A percentile compares a stretch with the other conserved stretches of the same genome.
Conservation (phyloP, 2,329 filamentous ascomycete genomes). For the Penicillium sp. region DNA sequence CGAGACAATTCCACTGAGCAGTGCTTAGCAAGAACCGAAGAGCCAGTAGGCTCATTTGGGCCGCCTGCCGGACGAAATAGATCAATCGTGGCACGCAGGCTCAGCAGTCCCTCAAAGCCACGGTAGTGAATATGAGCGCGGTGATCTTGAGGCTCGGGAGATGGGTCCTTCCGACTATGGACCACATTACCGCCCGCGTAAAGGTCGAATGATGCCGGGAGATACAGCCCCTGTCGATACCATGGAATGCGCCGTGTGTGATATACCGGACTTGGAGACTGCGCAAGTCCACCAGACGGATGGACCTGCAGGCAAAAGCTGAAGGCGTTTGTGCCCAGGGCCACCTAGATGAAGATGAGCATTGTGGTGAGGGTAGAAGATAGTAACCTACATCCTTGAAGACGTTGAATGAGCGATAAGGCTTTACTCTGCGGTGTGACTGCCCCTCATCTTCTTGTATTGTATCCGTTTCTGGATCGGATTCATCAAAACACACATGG, state of each 20-base stretch:
- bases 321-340: constrained; percentile 4
- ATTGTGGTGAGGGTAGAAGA: no score
- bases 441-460: not conserved
- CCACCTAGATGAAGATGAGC: not conserved
- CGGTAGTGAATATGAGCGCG: constrained; percentile 6
- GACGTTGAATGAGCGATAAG: constrained; percentile 7
- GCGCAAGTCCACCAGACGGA: constrained; percentile 4
- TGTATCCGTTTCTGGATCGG: not conserved
- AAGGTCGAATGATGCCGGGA: constrained; percentile 4
- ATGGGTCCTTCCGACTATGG: constrained; percentile 1
- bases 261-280: constrained; percentile 8
- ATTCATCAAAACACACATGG: not conserved
- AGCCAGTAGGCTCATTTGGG: not conserved
- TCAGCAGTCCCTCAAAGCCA: constrained; percentile 3
- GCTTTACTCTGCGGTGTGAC: not conserved
- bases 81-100: constrained; percentile 1
- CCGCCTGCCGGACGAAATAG: not conserved
- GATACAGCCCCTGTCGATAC: constrained; percentile 4
- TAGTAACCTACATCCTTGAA: constrained; percentile 4
- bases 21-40: not conserved
- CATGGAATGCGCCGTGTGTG: constrained; percentile 5
- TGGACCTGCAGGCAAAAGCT: constrained; percentile 10
- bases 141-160: not conserved
- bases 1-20: not conserved
- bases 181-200: constrained; percentile 5